Evolutionary conservation across 1,284 basidiomycete species (phyloP), one percentile per base, ranked within the genome.

Genomic region (Leccinum fallax): DNA sequence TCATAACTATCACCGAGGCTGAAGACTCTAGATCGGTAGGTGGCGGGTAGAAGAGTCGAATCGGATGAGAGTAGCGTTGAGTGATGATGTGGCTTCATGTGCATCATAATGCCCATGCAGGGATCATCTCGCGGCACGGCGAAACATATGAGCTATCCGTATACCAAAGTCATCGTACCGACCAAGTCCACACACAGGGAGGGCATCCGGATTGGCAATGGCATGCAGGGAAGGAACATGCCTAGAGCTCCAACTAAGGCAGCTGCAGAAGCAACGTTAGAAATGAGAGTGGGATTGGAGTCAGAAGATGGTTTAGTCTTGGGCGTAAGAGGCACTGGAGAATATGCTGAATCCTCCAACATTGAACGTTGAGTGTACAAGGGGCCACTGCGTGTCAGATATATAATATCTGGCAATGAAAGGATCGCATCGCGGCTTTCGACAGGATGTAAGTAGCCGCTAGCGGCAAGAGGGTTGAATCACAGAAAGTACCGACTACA

Each of bases 181-280:
- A 21, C 11, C 19, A 24, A 19, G 9, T 21, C 46, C 38, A 10
- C 13, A 9, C 15, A 5, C n/a, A 24, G n/a, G 36, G 36, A 3
- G 5, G 49, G 5, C 10, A 10, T 40, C 11, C 7, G 49, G 26
- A 36, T 36, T 36, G 34, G 5, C 5, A 26, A 11, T 34, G 21
- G 36, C 8, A 26, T 15, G 9, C 38, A 48, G 21, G 15, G 13
- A 38, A 53, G 34, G 13, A 55, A 6, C 10, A 30, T 24, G 32
- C 30, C 61, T 52, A 73, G 5, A 62, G 68, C 71, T 7, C 57
- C 55, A 13, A 63, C 69, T 5, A 74, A 26, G 30, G 65, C 49
- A 28, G 63, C 54, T 36, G 48, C 54, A 55, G 55, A 61, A 15
- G 58, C 53, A 49, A 70, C n/a, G 13, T 66, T 34, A 15, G 57